phyloP scores from a whole-genome alignment of 1,139 yeast species.

The Pneumocystis sp. region DNA sequence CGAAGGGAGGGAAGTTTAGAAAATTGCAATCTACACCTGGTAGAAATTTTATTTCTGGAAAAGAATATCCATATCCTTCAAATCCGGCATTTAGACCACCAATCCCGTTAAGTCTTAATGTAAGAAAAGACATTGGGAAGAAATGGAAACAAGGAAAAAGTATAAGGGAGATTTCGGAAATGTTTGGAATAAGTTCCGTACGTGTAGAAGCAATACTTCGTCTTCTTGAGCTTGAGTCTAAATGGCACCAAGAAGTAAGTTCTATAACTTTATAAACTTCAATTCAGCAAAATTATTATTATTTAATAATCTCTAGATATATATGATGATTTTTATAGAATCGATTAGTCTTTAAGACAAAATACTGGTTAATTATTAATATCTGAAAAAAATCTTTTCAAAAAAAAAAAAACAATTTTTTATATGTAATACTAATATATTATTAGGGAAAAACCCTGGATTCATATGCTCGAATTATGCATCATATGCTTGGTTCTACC shows the following conservation, averaged over 20 bases:
- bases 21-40: neutral
- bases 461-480: neutral
- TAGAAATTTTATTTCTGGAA: neutral
- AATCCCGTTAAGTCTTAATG: neutral
- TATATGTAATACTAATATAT: neutral
- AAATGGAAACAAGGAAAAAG: neutral
- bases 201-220: slow-evolving; percentile 1
- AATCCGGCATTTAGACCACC: neutral
- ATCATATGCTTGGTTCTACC: neutral
- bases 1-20: neutral
- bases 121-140: neutral
- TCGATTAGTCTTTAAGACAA: neutral
- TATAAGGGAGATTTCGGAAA: neutral
- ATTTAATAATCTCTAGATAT: neutral
- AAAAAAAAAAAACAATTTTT: neutral
- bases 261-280: neutral
- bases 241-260: neutral
- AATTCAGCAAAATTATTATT: neutral
- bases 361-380: neutral
- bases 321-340: neutral
- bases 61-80: neutral
- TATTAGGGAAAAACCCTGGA: neutral
- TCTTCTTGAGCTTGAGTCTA: neutral
- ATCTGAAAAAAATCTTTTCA: neutral
- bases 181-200: neutral